phyloP scores from a whole-genome alignment of 306 rosid genomes.

The Quercus berberidifolia region DNA sequence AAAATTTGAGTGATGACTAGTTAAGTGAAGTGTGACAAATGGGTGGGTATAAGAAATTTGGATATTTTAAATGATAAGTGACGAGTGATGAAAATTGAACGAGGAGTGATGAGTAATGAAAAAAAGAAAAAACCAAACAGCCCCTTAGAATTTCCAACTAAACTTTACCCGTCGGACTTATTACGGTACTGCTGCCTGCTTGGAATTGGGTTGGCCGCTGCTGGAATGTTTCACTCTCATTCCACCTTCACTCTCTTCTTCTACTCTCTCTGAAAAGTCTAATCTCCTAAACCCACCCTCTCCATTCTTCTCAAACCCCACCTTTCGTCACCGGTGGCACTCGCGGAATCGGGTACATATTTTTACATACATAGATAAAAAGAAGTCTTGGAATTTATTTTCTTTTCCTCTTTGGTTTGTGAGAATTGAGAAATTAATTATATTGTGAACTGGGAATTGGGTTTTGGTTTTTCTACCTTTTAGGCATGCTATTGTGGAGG shows the following conservation, averaged over 20 bases:
- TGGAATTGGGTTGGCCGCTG: neutral
- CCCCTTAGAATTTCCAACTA: no score
- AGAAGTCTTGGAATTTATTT: neutral
- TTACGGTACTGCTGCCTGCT: neutral
- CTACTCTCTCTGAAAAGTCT: neutral
- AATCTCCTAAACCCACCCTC: neutral
- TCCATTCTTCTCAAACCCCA: constrained; percentile 4
- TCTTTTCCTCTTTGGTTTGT: constrained; percentile 4
- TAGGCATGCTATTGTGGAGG: constrained; percentile 31
- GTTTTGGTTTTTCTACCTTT: neutral
- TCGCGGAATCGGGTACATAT: constrained; percentile 64
- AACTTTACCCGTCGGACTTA: no score
- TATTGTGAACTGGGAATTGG: neutral
- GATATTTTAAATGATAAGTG: no score
- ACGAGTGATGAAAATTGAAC: no score
- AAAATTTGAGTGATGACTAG: no score
- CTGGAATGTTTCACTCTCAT: constrained; percentile 13
- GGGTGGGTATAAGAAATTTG: no score
- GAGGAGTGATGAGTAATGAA: no score
- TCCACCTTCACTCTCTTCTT: neutral
- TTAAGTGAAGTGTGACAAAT: no score
- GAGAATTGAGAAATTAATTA: neutral
- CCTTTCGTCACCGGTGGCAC: constrained; percentile 64
- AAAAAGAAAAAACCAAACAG: no score
- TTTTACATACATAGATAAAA: neutral